Percentiles rank a stretch among this genome's conserved stretches.
phyloP scores from a whole-genome alignment of 2,329 filamentous ascomycete species.

The Ophiostoma ips region DNA sequence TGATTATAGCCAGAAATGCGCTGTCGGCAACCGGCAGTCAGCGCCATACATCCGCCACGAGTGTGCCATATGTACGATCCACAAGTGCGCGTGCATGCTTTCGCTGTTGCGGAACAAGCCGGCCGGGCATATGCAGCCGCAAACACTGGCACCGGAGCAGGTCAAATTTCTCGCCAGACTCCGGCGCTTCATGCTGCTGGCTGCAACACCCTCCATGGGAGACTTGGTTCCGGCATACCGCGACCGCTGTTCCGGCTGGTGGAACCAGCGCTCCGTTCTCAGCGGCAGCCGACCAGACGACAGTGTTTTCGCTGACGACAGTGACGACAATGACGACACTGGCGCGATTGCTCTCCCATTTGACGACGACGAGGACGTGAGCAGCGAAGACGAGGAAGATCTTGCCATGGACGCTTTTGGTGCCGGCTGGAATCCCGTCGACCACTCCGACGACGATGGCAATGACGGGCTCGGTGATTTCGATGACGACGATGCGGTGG shows the following conservation, averaged over 20 bases:
- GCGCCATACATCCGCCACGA: constrained; percentile 7
- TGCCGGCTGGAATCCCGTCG: no score
- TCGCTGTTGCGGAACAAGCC: constrained; percentile 4
- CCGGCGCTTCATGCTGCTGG: constrained; percentile 7
- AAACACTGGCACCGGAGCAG: constrained; percentile 4
- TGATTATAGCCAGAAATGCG: constrained; percentile 6
- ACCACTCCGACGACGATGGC: no score
- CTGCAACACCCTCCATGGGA: neutral
- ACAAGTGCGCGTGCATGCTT: constrained; percentile 13
- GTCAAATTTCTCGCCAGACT: neutral
- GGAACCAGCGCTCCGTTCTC: neutral
- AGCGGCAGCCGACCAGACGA: neutral
- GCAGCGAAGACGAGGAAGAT: no score
- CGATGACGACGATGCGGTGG: no score
- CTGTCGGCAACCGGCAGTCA: constrained; percentile 3
- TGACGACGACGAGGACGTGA: neutral
- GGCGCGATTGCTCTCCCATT: neutral
- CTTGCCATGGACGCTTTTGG: no score
- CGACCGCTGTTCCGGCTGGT: neutral
- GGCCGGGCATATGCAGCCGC: neutral
- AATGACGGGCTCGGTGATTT: no score
- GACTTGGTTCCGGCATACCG: neutral
- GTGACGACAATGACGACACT: neutral
- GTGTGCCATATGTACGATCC: constrained; percentile 14
- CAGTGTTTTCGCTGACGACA: neutral